Base-by-base conservation (phyloP, 2,329 filamentous ascomycete species). In the Orbilia javanica region DNA sequence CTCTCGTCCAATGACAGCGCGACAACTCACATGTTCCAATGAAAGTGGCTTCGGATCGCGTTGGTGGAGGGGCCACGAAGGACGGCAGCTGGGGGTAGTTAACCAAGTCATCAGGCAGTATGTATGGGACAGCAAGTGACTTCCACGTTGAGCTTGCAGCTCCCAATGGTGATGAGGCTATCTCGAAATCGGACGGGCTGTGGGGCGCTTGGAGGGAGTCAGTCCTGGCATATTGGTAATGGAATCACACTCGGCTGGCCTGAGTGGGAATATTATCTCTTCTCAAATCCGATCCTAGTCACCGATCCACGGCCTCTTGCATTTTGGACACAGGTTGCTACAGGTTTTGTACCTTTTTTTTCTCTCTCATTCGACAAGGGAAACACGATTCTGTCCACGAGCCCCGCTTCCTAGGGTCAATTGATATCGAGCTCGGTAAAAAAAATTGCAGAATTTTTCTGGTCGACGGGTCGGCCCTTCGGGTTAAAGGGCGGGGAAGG, bases 21-120 rank as follows among this genome's bases (percentile, higher is more conserved):
- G 72, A 76, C 72, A 76, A 50, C 72, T 52, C 64, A 76, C 57
- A 57, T 64, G 64, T 36, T 57, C 46, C 64, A 46, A 74, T 64
- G 57, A 22, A 34, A 53, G 50, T n/a, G 22, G 55, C 63, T 71
- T 71, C 13, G 50, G 60, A 46, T 48, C 65, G 57, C 57, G 36
- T 63, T 60, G 57, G 57, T 52, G 50, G 39, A 71, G 57, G 57
- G 68, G 68, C 57, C 68, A 72, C 68, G 68, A 65, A 36, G 29
- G 31, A 15, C 52, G 15, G 29, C 52, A 57, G 52, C 31, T 57
- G 1, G 31, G 31, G n/a, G 29, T 60, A 63, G 18, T 44, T n/a
- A 46, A 53, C 57, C 68, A 72, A 72, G 68, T 72, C 68, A 72
- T 48, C 68, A 34, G 57, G 29, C 55, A 53, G 68, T 18, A 53